A percentile compares a stretch with the other conserved stretches of the same genome.
Evolutionary conservation across 306 rosid species (phyloP).

Genomic region (Ziziphus jujuba): DNA sequence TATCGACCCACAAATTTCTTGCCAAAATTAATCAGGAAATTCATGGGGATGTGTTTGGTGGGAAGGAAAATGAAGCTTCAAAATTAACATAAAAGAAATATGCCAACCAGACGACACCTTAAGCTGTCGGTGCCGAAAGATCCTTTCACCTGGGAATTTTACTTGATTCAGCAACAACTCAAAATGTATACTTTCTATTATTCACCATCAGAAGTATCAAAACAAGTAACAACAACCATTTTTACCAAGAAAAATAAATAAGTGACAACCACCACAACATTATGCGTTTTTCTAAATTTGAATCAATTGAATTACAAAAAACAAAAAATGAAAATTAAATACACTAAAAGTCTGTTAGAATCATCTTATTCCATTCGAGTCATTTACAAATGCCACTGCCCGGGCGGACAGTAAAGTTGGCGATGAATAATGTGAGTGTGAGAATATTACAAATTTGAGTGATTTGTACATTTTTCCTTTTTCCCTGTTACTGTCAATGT

Average conservation of each 20-base stretch:
- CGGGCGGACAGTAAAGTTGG: slow-evolving; percentile 32
- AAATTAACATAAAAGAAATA: too few species aligned
- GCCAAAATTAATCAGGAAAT: too few species aligned
- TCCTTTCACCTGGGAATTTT: too few species aligned
- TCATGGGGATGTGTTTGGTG: too few species aligned
- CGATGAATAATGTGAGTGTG: slow-evolving; percentile 53
- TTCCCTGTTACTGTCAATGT: slow-evolving; percentile 41
- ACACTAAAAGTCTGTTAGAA: slow-evolving; percentile 35
- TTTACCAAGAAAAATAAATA: too few species aligned
- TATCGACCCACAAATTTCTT: too few species aligned
- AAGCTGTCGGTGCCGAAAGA: too few species aligned
- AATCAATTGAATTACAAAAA: slow-evolving; percentile 35
- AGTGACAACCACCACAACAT: neutral
- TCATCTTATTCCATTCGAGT: slow-evolving; percentile 55
- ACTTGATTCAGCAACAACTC: too few species aligned
- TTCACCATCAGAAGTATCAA: too few species aligned
- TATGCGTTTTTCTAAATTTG: slow-evolving; percentile 14
- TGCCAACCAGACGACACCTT: too few species aligned
- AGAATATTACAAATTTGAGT: slow-evolving; percentile 63
- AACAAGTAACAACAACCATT: neutral
- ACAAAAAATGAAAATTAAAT: slow-evolving; percentile 1
- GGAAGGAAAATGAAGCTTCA: too few species aligned
- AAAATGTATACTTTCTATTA: too few species aligned
- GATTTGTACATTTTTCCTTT: slow-evolving; percentile 64
- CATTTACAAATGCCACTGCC: slow-evolving; percentile 76